Evolutionary conservation across 371 early-diverging fungal genomes (phyloP), one percentile per base, ranked within the genome.

Genomic region (Mortierella sp.): DNA sequence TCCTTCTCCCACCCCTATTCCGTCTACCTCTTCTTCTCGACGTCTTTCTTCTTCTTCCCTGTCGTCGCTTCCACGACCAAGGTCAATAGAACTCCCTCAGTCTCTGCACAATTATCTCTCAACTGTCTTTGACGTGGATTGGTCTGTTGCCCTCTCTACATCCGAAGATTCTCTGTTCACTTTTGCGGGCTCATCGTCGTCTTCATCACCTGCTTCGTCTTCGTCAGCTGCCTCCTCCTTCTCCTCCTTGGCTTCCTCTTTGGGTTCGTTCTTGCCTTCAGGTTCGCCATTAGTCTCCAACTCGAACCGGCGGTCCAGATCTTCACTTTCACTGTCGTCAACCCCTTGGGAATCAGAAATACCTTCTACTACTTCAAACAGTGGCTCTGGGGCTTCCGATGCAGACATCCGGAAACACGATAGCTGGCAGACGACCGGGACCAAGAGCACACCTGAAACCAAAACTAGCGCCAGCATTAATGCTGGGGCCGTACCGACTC

Each of bases 41-140:
- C 20, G 20, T 24, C 18, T 22, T 24, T 52, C 24, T 55, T 11
- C 24, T n/a, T 22, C 60, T 3, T 40, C n/a, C n/a, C n/a, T n/a
- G n/a, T n/a, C n/a, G n/a, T n/a, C 65, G 20, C 22, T 60, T 5
- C 69, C 78, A 11, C 64, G 78, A 12, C 78, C 78, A 30, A 64
- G 43, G 35, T 77, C 78, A 4, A 37, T 47, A 1, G 78, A 77
- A 30, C 30, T 77, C 11, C 78, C 78, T 8, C 78, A 77, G 61
- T 72, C 78, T 14, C 40, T 77, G 2, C 49, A 77, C 37, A 64
- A 10, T 16, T 77, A 77, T 32, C 72, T 77, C 5, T 63, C 78
- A 0, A 45, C 63, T 47, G 78, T 72, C 51, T 77, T 77, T 69
- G 66, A 77, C 43, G 78, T 77, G 10, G 68, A 77, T 54, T 77